These are phyloP conservation scores for Babesia gibsoni DNA, from an alignment of 169 alveolate genomes.

Conservation along the genomic window DNA sequence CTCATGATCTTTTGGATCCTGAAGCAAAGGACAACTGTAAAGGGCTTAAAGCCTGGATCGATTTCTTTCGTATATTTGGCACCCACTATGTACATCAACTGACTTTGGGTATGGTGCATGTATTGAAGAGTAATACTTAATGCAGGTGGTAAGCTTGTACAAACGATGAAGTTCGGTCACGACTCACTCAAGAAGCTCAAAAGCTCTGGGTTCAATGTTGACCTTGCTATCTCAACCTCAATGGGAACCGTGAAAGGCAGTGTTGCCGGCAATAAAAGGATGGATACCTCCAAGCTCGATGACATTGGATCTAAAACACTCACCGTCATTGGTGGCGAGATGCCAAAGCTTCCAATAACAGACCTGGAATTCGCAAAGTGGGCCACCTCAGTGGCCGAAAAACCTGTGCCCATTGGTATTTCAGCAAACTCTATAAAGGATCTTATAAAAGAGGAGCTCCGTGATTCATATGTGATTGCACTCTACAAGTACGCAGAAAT, in stretches of 20 bases:
- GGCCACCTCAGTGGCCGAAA: constrained; percentile 58
- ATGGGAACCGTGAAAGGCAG: constrained; percentile 33
- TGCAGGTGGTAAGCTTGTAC: constrained; percentile 61
- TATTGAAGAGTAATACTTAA: neutral
- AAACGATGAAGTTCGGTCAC: constrained; percentile 29
- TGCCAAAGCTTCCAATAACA: constrained; percentile 61
- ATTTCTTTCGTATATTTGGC: constrained; percentile 54
- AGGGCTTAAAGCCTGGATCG: constrained; percentile 50
- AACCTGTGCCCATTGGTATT: constrained; percentile 65
- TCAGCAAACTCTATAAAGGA: constrained; percentile 34
- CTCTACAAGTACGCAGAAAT: constrained; percentile 49
- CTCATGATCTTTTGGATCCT: neutral
- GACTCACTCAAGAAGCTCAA: constrained; percentile 16
- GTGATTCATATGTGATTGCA: constrained; percentile 33
- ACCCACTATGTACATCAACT: constrained; percentile 61
- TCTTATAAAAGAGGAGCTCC: constrained; percentile 11
- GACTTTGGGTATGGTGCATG: constrained; percentile 29
- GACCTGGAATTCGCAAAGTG: constrained; percentile 52
- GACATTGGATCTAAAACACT: constrained; percentile 40
- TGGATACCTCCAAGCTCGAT: constrained; percentile 1
- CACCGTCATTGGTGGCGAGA: constrained; percentile 58
- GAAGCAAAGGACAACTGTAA: constrained; percentile 22
- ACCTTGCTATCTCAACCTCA: constrained; percentile 15
- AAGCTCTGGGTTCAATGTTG: constrained; percentile 42
- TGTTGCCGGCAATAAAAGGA: neutral